These are phyloP conservation scores for Cladosporium sp. DNA, from an alignment of 2,329 filamentous ascomycete genomes.

Conservation along the genomic window DNA sequence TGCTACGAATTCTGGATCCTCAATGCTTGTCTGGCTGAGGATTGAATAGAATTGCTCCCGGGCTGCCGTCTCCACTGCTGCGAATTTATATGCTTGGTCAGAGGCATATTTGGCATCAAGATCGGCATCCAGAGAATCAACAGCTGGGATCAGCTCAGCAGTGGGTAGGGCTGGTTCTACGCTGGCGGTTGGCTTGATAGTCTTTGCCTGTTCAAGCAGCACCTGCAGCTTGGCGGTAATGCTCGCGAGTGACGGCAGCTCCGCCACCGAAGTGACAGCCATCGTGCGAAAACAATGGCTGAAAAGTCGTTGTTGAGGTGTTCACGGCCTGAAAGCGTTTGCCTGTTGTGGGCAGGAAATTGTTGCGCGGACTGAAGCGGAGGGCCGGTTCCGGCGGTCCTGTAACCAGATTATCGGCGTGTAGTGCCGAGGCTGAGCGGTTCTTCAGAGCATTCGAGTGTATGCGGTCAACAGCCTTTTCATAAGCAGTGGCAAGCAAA, in stretches of 20 bases:
- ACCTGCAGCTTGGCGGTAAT: constrained; percentile 36
- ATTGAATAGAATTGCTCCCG: constrained; percentile 71
- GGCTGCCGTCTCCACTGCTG: constrained; percentile 79
- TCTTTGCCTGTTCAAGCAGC: constrained; percentile 44
- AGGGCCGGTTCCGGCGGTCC: constrained; percentile 11
- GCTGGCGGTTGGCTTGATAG: constrained; percentile 41
- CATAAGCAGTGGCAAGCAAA: constrained; percentile 3
- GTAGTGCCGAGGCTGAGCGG: background rate
- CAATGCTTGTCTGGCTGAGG: constrained; percentile 63
- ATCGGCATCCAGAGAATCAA: constrained; percentile 31
- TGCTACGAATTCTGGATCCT: constrained; percentile 73
- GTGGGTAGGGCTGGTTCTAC: constrained; percentile 49
- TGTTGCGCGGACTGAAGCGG: constrained; percentile 1
- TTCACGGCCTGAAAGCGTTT: background rate
- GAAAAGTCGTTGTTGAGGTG: background rate
- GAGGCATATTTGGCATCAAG: constrained; percentile 26
- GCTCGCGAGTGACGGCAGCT: constrained; percentile 31
- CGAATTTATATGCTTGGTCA: constrained; percentile 43
- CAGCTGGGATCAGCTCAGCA: constrained; percentile 38
- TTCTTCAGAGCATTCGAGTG: background rate
- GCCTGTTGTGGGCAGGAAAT: background rate
- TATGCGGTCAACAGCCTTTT: background rate
- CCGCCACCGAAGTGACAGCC: constrained; percentile 30
- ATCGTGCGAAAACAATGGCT: constrained; percentile 21
- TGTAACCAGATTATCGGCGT: constrained; percentile 7